Evolutionary conservation across 495 filamentous ascomycete genomes (phyloP), one percentile per base, ranked within the genome.

Genomic region (Hypoxylon lenormandii): DNA sequence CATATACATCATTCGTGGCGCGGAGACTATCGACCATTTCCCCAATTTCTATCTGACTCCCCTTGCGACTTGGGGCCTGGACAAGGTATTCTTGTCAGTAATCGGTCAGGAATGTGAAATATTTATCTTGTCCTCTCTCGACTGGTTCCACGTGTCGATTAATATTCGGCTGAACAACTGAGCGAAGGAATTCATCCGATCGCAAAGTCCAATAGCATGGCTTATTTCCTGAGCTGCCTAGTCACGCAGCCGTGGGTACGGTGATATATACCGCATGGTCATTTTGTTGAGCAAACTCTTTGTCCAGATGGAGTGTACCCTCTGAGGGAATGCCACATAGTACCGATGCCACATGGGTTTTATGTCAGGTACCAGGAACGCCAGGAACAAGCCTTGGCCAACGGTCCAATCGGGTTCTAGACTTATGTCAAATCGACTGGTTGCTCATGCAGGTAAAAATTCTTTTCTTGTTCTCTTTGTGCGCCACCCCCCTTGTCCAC

Each of bases 281-380:
- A 33, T 53, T 62, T 64, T 56, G 55, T 70, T 49, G 45, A 33
- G 56, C 55, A 40, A 54, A 28, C 18, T 28, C 26, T 22, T 26
- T 64, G 37, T 60, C 26, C 43, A 57, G 50, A 30, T 23, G 8
- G 33, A 58, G 33, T 59, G 55, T 45, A 64, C 59, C 76, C 76
- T 77, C 69, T 76, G 60, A 76, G 50, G 46, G 72, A 21, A 30
- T 59, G 70, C 66, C 74, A 74, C 70, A 12, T 8, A 40, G 23
- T 49, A 19, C 46, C 19, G 45, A 64, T 63, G 60, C 49, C 75
- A 73, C 70, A 71, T 71, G 72, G 60, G 43, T 15, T 28, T 61
- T 37, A 74, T 74, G 73, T 75, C 78, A 78, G 76, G 78, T 75
- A 78, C 76, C 76, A 76, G 75, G 26, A 28, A 28, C 26, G 26